Evolutionary conservation across 202 grass and related monocot species (phyloP).

Genomic region (Dendrocalamus latiflorus): DNA sequence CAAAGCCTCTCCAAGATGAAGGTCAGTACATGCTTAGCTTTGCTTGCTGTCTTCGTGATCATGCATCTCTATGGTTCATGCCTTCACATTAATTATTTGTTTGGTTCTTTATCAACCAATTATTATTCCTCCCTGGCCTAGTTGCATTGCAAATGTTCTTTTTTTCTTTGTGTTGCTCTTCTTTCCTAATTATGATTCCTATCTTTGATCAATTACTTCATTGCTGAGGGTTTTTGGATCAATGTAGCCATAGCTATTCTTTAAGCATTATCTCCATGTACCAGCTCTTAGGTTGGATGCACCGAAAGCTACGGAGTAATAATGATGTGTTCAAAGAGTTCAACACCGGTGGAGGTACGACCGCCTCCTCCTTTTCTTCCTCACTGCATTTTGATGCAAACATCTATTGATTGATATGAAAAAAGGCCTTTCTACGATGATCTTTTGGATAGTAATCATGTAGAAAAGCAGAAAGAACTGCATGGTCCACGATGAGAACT

Average conservation of each 20-base stretch:
- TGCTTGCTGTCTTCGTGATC: not conserved
- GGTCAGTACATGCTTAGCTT: constrained; percentile 29
- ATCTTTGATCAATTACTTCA: not conserved
- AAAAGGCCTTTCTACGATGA: not conserved
- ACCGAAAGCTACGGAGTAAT: constrained; percentile 72
- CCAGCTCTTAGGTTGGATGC: constrained; percentile 96
- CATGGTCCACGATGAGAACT: no score
- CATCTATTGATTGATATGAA: not conserved
- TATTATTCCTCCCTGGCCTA: not conserved
- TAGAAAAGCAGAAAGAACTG: no score
- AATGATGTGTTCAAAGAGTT: constrained; percentile 67
- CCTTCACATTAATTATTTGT: no score
- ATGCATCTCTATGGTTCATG: no score
- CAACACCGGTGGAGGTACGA: constrained; percentile 39
- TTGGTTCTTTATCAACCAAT: not conserved
- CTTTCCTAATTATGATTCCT: not conserved
- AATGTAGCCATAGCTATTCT: no score
- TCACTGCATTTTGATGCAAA: not conserved
- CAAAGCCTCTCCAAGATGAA: constrained; percentile 58
- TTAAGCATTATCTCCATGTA: not conserved
- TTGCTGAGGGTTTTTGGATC: not conserved
- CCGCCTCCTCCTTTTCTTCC: not conserved
- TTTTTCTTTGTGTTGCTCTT: not conserved
- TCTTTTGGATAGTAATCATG: no score
- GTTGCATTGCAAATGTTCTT: not conserved